These are phyloP conservation scores for Russula vinacea DNA, from an alignment of 768 basidiomycete species.

Conservation along the genomic window DNA sequence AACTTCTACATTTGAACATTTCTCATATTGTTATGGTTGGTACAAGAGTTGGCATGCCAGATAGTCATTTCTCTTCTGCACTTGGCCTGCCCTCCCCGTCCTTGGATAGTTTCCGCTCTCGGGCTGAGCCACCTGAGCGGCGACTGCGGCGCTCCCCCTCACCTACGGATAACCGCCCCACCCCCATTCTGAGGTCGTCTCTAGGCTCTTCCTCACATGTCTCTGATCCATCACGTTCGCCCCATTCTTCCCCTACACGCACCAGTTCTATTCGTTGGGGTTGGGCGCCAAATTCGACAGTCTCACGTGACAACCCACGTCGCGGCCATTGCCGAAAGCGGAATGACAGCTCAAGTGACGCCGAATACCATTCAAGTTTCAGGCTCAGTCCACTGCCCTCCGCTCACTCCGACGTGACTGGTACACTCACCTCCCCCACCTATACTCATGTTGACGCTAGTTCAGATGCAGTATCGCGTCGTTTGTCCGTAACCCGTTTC, in stretches of 20 bases:
- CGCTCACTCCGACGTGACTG: slow-evolving; percentile 37
- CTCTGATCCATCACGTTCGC: slow-evolving; percentile 40
- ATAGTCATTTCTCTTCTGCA: too few species aligned
- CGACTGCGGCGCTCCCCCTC: too few species aligned
- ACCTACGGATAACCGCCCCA: neutral
- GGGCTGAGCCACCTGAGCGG: neutral
- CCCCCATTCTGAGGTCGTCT: slow-evolving; percentile 32
- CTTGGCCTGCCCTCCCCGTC: too few species aligned
- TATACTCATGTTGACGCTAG: slow-evolving; percentile 42
- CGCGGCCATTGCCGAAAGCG: too few species aligned
- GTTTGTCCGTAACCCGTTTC: slow-evolving; percentile 32
- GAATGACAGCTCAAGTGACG: slow-evolving; percentile 39
- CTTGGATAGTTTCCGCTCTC: neutral
- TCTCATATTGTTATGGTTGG: too few species aligned
- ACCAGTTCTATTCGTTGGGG: slow-evolving; percentile 61
- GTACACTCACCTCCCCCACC: slow-evolving; percentile 36
- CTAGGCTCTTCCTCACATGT: slow-evolving; percentile 30
- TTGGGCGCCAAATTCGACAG: slow-evolving; percentile 49
- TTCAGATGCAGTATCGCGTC: slow-evolving; percentile 31
- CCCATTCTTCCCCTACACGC: slow-evolving; percentile 74
- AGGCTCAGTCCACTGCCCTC: slow-evolving; percentile 27
- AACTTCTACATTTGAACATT: too few species aligned
- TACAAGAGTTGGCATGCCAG: too few species aligned
- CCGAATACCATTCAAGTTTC: neutral
- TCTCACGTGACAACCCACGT: slow-evolving; percentile 47